Percentiles rank a stretch among this genome's conserved stretches.
These are phyloP conservation scores for Colletotrichum theobromicola DNA, from an alignment of 2,329 filamentous ascomycete genomes.

Conservation along the genomic window DNA sequence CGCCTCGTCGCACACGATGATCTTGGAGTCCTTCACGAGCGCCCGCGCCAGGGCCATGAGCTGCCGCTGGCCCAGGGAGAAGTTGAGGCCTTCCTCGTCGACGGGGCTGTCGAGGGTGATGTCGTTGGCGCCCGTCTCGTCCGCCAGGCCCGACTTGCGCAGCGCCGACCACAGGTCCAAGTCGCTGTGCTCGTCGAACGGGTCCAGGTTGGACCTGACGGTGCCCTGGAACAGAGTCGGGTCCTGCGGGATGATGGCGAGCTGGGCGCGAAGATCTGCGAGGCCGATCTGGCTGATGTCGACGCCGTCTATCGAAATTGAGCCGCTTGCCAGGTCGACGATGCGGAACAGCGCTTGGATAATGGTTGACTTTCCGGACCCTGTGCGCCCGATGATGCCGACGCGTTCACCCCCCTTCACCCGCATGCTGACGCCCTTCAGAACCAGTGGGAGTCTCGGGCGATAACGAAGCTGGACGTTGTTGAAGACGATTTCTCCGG, in stretches of 20 bases:
- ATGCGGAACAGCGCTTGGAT: slow-evolving; percentile 75
- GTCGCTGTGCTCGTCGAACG: slow-evolving; percentile 73
- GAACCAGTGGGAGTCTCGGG: slow-evolving; percentile 71
- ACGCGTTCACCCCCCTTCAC: slow-evolving; percentile 73
- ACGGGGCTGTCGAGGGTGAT: slow-evolving; percentile 70
- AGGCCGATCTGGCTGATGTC: slow-evolving; percentile 76
- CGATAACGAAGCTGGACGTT: slow-evolving; percentile 82
- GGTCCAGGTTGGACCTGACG: slow-evolving; percentile 49
- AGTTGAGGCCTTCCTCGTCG: slow-evolving; percentile 64
- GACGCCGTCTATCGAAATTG: slow-evolving; percentile 72
- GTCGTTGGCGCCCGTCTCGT: background rate
- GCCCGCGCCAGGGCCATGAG: slow-evolving; percentile 69
- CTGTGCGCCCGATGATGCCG: slow-evolving; percentile 72
- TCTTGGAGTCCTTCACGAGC: slow-evolving; percentile 66
- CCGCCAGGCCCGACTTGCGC: slow-evolving; percentile 58
- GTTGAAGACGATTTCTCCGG: slow-evolving; percentile 79
- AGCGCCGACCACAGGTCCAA: slow-evolving; percentile 54
- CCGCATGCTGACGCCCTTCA: slow-evolving; percentile 57
- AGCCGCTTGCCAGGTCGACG: slow-evolving; percentile 69
- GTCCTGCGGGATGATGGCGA: slow-evolving; percentile 71
- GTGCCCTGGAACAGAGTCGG: slow-evolving; percentile 83
- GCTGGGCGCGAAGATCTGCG: slow-evolving; percentile 69
- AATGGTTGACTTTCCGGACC: background rate
- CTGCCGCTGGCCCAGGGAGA: slow-evolving; percentile 37
- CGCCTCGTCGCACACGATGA: slow-evolving; percentile 74